Evolutionary conservation across 108 stramenopile genomes (phyloP), one percentile per base, ranked within the genome.

Genomic region (Licmophora abbreviata): DNA sequence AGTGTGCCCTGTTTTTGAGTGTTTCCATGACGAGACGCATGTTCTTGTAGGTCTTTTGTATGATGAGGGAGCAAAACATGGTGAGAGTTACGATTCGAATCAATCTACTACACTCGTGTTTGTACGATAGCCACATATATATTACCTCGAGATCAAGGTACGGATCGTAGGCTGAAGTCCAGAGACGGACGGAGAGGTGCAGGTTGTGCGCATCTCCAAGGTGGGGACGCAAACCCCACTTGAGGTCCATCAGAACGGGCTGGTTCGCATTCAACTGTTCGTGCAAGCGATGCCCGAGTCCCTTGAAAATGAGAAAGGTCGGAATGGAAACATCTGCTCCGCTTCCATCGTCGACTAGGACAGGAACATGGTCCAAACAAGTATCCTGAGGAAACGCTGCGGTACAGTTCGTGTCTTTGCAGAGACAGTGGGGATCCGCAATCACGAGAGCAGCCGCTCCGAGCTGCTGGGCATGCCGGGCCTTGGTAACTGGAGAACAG

Each of bases 321-420:
- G 96, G 94, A 28, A 97, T 94, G 47, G 81, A 58, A 65, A 97
- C 88, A 51, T 95, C 96, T 1, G 58, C 64, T 10, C 96, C 96
- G 20, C 68, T 72, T 6, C 96, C 96, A 57, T 97, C 96, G 56
- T 97, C 96, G n/a, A 94, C 94, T 94, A 97, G 93, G 93, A 55
- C 92, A 89, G 9, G 68, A 58, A 1, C 58, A 56, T 58, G 82
- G 76, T 47, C 79, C 83, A 44, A 17, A 12, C 43, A 33, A 30
- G 44, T 51, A 5, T 12, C 29, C 2, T 15, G 14, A 22, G 35
- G 21, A 56, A 11, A 35, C n/a, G n/a, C 45, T 1, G n/a, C 77
- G 66, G 14, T 44, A 28, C 12, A 45, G 44, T 60, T 71, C 31
- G 59, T 36, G 26, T 54, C 56, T 17, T 54, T 44, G 47, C 96